phyloP scores from a whole-genome alignment of 1,284 basidiomycete species.

The Leccinum pseudoinsigne region DNA sequence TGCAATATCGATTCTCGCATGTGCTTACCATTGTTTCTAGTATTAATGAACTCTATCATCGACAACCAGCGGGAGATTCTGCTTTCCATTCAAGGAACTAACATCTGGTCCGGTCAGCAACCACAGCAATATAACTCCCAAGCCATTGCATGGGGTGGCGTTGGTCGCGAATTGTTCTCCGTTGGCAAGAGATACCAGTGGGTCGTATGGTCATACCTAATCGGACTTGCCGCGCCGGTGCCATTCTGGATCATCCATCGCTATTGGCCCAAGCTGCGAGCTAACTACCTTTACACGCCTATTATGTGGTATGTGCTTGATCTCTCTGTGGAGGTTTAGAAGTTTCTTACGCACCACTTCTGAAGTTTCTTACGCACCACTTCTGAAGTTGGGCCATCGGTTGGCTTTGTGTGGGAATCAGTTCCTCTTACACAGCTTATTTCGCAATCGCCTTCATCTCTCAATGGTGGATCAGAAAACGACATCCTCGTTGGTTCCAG shows the following conservation, averaged over 20 bases:
- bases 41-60: constrained; percentile 61
- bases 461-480: constrained; percentile 57
- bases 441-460: constrained; percentile 52
- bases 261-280: constrained; percentile 40
- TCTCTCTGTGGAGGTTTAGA: too few relatives aligned
- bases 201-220: constrained; percentile 52
- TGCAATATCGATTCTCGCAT: neutral
- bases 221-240: constrained; percentile 55
- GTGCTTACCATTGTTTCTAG: constrained; percentile 12
- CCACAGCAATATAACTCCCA: constrained; percentile 60
- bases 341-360: too few relatives aligned
- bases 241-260: constrained; percentile 57
- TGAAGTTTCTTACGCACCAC: neutral
- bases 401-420: constrained; percentile 48
- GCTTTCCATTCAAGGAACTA: constrained; percentile 48
- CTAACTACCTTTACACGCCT: constrained; percentile 45
- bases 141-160: constrained; percentile 66
- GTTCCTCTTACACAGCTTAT: constrained; percentile 39
- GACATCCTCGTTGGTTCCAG: constrained; percentile 56
- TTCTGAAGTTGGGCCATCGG: constrained; percentile 34
- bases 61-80: constrained; percentile 54
- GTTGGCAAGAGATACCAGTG: constrained; percentile 53
- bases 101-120: constrained; percentile 62
- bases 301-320: constrained; percentile 38
- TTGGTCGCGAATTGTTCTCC: constrained; percentile 58